Evolutionary conservation across 345 rosid genomes (phyloP).

Genomic region (Gossypium bickii): DNA sequence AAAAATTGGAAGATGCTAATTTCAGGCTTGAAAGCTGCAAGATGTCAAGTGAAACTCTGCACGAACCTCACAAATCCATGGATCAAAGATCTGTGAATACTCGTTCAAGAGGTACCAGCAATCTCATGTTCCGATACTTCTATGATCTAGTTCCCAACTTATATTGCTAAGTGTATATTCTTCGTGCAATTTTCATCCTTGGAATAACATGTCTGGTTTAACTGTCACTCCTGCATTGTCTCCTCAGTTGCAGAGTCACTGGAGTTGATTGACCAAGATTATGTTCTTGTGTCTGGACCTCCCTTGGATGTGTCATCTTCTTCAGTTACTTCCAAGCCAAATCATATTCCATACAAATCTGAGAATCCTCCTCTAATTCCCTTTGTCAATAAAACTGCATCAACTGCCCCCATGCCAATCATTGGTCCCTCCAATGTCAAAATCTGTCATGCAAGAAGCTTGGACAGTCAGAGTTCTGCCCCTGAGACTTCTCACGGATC

Average conservation of each 20-base stretch:
- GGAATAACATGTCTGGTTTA: constrained; percentile 7
- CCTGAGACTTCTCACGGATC: constrained; percentile 84
- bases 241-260: constrained; percentile 58
- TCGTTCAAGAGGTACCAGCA: constrained; percentile 52
- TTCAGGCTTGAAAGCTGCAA: constrained; percentile 36
- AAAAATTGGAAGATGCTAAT: constrained; percentile 34
- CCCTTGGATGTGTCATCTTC: constrained; percentile 60
- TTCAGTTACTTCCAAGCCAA: constrained; percentile 51
- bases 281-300: constrained; percentile 82
- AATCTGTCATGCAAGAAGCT: constrained; percentile 44
- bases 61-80: constrained; percentile 36
- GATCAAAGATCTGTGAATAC: constrained; percentile 39
- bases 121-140: constrained; percentile 12
- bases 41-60: constrained; percentile 38
- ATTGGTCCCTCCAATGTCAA: constrained; percentile 38
- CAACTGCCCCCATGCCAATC: constrained; percentile 69
- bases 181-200: neutral
- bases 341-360: constrained; percentile 42
- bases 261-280: constrained; percentile 89
- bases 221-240: constrained; percentile 9
- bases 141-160: neutral
- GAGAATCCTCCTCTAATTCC: constrained; percentile 45
- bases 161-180: neutral
- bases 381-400: constrained; percentile 26
- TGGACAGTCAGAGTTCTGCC: constrained; percentile 57